Conservation (phyloP, 306 rosid species). For the Trifolium fragiferum region DNA sequence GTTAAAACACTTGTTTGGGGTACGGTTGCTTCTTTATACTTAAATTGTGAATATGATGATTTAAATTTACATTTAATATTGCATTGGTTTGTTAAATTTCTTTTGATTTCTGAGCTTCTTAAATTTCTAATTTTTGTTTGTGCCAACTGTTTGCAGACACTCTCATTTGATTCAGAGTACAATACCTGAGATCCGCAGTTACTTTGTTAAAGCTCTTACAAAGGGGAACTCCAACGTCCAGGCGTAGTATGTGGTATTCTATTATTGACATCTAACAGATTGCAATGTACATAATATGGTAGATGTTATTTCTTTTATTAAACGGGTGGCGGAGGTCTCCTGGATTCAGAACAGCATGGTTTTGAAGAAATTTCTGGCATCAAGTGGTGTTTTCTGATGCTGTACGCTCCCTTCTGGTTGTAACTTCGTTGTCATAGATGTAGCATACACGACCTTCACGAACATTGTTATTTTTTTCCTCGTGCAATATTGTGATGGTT, state of each 20-base stretch:
- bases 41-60: slow-evolving; percentile 10
- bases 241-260: slow-evolving; percentile 49
- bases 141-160: slow-evolving; percentile 66
- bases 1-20: slow-evolving; percentile 19
- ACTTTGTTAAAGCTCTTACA: slow-evolving; percentile 76
- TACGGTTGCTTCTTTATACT: slow-evolving; percentile 8
- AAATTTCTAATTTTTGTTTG: slow-evolving; percentile 38
- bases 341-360: slow-evolving; percentile 53
- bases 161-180: slow-evolving; percentile 69
- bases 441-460: slow-evolving; percentile 52
- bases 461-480: slow-evolving; percentile 40
- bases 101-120: slow-evolving; percentile 23
- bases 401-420: slow-evolving; percentile 42
- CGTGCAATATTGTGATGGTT: slow-evolving; percentile 54
- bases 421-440: slow-evolving; percentile 45
- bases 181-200: slow-evolving; percentile 72
- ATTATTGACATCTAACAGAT: slow-evolving; percentile 67
- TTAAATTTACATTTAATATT: slow-evolving; percentile 17
- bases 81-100: neutral
- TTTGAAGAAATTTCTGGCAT: slow-evolving; percentile 42
- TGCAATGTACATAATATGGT: slow-evolving; percentile 80
- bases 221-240: slow-evolving; percentile 64
- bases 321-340: slow-evolving; percentile 48
- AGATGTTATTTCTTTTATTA: slow-evolving; percentile 52
- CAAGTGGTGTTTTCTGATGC: slow-evolving; percentile 40